phyloP scores from a whole-genome alignment of 352 stramenopile species.

The Phytophthora lateralis region DNA sequence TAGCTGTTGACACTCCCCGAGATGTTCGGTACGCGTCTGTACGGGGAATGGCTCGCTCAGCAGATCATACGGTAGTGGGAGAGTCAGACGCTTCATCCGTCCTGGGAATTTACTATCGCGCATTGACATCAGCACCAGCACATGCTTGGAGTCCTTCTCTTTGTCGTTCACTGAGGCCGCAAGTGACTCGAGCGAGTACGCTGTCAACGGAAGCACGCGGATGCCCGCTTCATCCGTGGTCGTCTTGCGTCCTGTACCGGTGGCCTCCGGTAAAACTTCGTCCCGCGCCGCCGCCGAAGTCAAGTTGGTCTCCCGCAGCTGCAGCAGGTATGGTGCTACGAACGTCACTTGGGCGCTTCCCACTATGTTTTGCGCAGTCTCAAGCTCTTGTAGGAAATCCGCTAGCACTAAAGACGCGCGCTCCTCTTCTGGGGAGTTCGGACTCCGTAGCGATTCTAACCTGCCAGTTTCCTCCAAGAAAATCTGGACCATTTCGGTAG shows the following conservation, averaged over 20 bases:
- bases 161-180: constrained; percentile 18
- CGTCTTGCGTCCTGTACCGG: not conserved
- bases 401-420: constrained; percentile 64
- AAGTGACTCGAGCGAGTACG: constrained; percentile 43
- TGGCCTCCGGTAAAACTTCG: constrained; percentile 10
- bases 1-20: constrained; percentile 52
- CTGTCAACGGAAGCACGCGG: constrained; percentile 56
- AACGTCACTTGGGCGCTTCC: constrained; percentile 65
- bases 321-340: constrained; percentile 73
- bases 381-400: constrained; percentile 70
- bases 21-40: constrained; percentile 58
- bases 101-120: constrained; percentile 80
- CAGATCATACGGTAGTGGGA: constrained; percentile 58
- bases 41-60: constrained; percentile 59
- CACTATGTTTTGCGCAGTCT: constrained; percentile 59
- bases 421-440: constrained; percentile 53
- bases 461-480: constrained; percentile 66
- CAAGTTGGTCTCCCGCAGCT: constrained; percentile 54
- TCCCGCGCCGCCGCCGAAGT: constrained; percentile 30
- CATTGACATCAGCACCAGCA: constrained; percentile 70
- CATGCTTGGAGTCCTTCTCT: constrained; percentile 11
- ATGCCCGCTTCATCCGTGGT: constrained; percentile 25
- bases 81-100: constrained; percentile 70
- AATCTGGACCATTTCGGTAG: constrained; percentile 61
- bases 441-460: constrained; percentile 51